Evolutionary conservation across 2,329 filamentous ascomycete species (phyloP).

Genomic region (Colletotrichum simmondsii): DNA sequence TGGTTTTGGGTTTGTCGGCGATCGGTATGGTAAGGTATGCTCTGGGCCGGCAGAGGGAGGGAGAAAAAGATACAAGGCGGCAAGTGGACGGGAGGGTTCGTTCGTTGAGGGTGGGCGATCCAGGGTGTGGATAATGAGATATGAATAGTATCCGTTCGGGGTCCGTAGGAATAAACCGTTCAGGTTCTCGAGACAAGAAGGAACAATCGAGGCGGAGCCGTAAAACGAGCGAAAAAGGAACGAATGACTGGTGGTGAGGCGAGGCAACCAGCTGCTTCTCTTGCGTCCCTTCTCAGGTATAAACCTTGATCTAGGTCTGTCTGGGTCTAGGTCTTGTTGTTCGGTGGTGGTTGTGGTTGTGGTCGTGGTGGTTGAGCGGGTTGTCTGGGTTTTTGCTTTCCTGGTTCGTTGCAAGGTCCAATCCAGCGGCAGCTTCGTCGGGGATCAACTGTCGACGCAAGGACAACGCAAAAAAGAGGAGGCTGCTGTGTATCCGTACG

Average conservation of each 20-base stretch:
- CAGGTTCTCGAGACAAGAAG: not conserved
- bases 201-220: not conserved
- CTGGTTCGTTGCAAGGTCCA: constrained; percentile 1
- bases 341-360: not conserved
- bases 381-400: not conserved
- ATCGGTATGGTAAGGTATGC: constrained; percentile 1
- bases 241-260: constrained; percentile 2
- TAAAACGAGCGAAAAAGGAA: constrained; percentile 7
- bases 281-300: not conserved
- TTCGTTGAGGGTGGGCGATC: not conserved
- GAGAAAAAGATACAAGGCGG: not conserved
- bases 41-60: constrained; percentile 18
- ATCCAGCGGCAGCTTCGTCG: constrained; percentile 11
- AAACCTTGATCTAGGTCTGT: not conserved
- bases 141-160: constrained; percentile 2
- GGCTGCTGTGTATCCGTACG: not conserved
- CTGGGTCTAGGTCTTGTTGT: not conserved
- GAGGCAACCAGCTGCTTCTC: not conserved
- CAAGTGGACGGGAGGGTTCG: not conserved
- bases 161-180: not conserved
- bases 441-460: constrained; percentile 27
- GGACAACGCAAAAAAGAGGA: not conserved
- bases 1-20: not conserved
- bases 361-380: not conserved
- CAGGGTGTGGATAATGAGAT: not conserved